Base-by-base conservation (phyloP, 495 filamentous ascomycete genomes). In the Penicillium fimorum region DNA sequence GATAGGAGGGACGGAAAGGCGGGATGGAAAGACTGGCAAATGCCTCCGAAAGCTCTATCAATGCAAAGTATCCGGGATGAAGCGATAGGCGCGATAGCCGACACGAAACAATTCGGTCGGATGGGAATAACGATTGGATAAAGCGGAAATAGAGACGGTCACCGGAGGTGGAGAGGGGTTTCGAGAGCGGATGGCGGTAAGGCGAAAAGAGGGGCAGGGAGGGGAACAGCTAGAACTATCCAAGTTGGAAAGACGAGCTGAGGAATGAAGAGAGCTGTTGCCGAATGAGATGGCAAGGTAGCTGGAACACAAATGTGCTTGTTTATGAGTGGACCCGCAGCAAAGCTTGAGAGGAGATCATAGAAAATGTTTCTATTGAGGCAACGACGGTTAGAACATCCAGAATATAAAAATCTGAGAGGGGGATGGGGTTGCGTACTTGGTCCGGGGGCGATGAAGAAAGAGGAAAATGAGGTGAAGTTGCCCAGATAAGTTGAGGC, bases 321-420 rank as follows among this genome's bases (percentile, higher is more conserved):
- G 62, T 65, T 22, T 65, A 60, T 55, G 60, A 64, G 62, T 65
- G 65, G 65, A 43, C 52, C 66, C 65, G 53, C 53, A 61, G 27
- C 44, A 30, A 47, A 68, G 65, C 63, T 66, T 61, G 62, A 56
- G 59, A 57, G 57, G 53, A 57, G 56, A 55, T 60, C 63, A 66
- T 60, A 56, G 41, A 54, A 41, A 53, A 53, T 51, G 33, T 24
- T 49, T 50, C 35, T 47, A 30, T 25, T 33, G 20, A 15, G 41
- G 18, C 17, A 32, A 11, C 24, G n/a, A 6, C 9, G 18, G 29
- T 48, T 50, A 35, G 43, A 52, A 57, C 5, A 30, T 35, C 27
- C 4, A 18, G 30, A 29, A 7, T n/a, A 37, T 7, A 24, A 56
- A 47, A 29, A 42, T 6, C 2, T 8, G 17, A 18, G 12, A 15